Base-by-base conservation (phyloP, 75 land plant species). In the Cunninghamia lanceolata region DNA sequence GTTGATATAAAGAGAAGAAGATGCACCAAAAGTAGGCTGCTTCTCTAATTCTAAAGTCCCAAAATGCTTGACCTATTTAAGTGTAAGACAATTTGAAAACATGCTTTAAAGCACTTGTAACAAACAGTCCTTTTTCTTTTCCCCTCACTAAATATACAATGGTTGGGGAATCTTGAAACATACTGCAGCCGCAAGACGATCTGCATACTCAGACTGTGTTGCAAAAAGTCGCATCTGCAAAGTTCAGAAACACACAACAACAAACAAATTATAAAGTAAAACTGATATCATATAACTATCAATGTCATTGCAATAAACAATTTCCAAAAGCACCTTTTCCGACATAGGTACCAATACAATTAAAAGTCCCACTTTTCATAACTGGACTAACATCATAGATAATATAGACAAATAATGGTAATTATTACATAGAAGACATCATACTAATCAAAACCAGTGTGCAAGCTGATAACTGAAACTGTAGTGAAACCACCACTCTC, bases 161-260 rank as follows among this genome's bases (percentile, higher is more conserved):
- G 7, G 70, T 59, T 50, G 15, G 40, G 13, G 30, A 83, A 30
- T 35, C 9, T 32, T 36, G 40, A 19, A 53, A 94, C 95, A 54
- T 87, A 97, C 99, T 7, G 99, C 95, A 36, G 90, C 88, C 38
- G 96, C 93, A 47, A 97, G 88, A 34, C 95, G 99, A 86, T 97
- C 99, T 19, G 98, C 95, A 89, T 96, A 97, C 77, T 97, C 90
- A 28, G 98, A 93, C 84, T 97, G 99, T 28, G 93, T 92, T 36
- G 96, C 84, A 86, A 96, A 97, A 54, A 97, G 93, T 50, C 98
- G 91, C 92, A 95, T 89, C 98, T 97, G 90, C 83, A n/a, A 28
- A n/a, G 32, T 1, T 45, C 50, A 45, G 32, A 45, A 80, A 40
- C 82, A 80, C 9, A 30, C 30, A 35, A 83, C 54, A 10, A 47